Evolutionary conservation across 2,329 filamentous ascomycete genomes (phyloP), one percentile per base, ranked within the genome.

Genomic region (Talaromyces pinophilus): DNA sequence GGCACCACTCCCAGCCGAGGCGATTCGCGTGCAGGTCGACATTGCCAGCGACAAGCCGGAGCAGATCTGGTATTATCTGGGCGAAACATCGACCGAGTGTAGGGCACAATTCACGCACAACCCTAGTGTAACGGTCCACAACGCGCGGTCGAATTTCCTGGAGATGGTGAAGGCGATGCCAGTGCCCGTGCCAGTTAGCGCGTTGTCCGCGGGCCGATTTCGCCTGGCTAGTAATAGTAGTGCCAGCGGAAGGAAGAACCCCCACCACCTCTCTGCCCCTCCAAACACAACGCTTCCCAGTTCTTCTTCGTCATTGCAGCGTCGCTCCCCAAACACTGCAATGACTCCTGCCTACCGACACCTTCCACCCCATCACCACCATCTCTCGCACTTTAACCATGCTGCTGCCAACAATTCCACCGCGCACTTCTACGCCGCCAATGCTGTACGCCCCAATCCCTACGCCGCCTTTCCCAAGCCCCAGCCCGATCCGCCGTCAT

Each of bases 101-200:
- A 93, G 90, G 77, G 90, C 93, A 30, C 92, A 96, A 76, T 99
- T 95, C 79, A 96, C 93, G 4, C 91, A 95, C 72, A 88, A 96
- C 78, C 87, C 85, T 52, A 81, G 79, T 67, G 83, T 82, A 66
- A 70, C 72, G 67, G 71, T 79, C 69, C 80, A 83, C 77, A 82
- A 84, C 72, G 78, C 79, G 69, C 76, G 79, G 68, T 79, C 81
- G 68, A 82, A 82, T 77, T 84, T 83, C 77, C 76, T 84, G 64
- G 81, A 82, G 69, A 79, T 76, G 70, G 79, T 82, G 68, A 79
- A 79, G 74, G 76, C 75, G 33, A 11, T 35, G 33, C 33, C 33
- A 35, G 65, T 73, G 25, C 25, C 25, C 25, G 7, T 76, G 73
- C 11, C 46, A 60, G 57, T 30, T 60, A 75, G 75, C 73, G 73